Conservation (phyloP, 2,329 filamentous ascomycete genomes). For the Claviceps africana region DNA sequence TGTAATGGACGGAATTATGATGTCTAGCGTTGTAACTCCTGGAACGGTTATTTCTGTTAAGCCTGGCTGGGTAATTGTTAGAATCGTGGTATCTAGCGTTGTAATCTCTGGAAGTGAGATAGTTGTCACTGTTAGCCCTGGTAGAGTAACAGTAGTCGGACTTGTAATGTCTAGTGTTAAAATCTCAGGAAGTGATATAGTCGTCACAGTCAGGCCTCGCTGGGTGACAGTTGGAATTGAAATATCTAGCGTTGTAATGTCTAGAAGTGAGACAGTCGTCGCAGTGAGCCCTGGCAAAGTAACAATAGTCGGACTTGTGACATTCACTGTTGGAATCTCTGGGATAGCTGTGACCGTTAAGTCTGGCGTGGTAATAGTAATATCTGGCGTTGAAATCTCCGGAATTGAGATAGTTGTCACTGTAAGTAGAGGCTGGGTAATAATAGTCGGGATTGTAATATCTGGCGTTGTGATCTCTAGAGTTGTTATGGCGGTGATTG, state of each 20-base stretch:
- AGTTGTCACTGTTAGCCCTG: too few species aligned
- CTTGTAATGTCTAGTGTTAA: not conserved
- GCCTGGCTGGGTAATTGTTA: too few species aligned
- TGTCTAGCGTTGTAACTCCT: not conserved
- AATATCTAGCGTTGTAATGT: not conserved
- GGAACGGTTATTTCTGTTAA: too few species aligned
- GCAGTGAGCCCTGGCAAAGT: not conserved
- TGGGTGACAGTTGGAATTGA: too few species aligned
- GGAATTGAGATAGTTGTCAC: too few species aligned
- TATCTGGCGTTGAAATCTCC: not conserved
- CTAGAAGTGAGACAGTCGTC: not conserved
- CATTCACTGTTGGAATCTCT: not conserved
- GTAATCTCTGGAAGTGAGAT: not conserved
- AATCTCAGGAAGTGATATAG: not conserved
- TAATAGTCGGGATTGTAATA: too few species aligned
- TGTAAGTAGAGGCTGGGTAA: too few species aligned
- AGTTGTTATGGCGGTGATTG: too few species aligned
- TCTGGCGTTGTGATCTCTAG: too few species aligned
- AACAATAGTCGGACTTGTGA: too few species aligned
- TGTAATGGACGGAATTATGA: not conserved
- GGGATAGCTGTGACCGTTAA: not conserved
- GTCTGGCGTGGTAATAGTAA: not conserved
- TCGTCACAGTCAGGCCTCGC: too few species aligned
- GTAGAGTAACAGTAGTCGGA: not conserved
- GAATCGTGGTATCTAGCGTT: not conserved